These are phyloP conservation scores for Phialocephala subalpina DNA, from an alignment of 2,329 filamentous ascomycete species.

Conservation along the genomic window DNA sequence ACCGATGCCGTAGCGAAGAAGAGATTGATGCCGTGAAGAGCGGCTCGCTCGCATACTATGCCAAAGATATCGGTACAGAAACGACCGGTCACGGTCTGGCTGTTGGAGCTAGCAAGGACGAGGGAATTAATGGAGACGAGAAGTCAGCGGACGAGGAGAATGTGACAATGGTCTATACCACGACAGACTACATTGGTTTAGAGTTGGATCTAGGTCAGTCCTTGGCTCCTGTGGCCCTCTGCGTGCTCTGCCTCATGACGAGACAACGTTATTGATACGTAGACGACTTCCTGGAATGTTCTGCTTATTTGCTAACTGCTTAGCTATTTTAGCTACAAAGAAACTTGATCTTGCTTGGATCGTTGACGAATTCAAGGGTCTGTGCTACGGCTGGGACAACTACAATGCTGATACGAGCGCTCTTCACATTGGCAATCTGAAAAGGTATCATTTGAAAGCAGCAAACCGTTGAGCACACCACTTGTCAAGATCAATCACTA, in stretches of 20 bases:
- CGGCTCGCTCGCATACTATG: conserved; percentile 68
- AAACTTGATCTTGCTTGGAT: conserved; percentile 81
- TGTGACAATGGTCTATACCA: conserved; percentile 72
- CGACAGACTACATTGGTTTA: conserved; percentile 93
- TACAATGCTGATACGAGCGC: conserved; percentile 80
- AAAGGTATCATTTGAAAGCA: conserved; percentile 67
- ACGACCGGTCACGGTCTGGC: conserved; percentile 50
- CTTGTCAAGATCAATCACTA: conserved; percentile 26
- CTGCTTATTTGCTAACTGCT: conserved; percentile 45
- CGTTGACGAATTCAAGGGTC: conserved; percentile 86
- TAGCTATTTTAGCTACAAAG: conserved; percentile 64
- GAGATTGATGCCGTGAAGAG: conserved; percentile 69
- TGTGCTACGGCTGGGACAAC: conserved; percentile 78
- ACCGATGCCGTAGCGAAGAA: conserved; percentile 70
- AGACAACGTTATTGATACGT: not conserved
- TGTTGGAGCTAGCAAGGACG: conserved; percentile 49
- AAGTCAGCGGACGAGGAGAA: conserved; percentile 44
- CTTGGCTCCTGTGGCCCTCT: conserved; percentile 5
- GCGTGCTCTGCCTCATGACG: not conserved
- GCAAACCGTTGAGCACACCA: conserved; percentile 23
- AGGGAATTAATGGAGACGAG: conserved; percentile 48
- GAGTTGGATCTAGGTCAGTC: conserved; percentile 76
- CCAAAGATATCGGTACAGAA: conserved; percentile 43
- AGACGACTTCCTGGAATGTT: conserved; percentile 6
- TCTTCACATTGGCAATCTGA: conserved; percentile 76